phyloP scores from a whole-genome alignment of 345 rosid species.

The Populus euphratica region DNA sequence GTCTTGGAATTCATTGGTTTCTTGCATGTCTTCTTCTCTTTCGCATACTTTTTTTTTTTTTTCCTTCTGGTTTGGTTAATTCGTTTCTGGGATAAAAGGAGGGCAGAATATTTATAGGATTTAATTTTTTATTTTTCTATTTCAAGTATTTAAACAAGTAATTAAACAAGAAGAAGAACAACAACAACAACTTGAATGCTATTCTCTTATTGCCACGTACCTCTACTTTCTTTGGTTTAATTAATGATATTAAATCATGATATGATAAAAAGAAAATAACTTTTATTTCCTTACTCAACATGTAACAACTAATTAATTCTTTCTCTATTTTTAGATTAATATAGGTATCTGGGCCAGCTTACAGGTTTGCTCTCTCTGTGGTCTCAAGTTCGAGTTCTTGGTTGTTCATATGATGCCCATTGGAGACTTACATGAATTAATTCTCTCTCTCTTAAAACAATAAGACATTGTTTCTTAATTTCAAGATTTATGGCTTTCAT shows the following conservation, averaged over 20 bases:
- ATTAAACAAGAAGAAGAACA: background rate
- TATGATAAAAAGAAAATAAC: no score
- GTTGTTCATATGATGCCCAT: no score
- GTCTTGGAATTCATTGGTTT: background rate
- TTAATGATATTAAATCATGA: no score
- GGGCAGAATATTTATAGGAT: background rate
- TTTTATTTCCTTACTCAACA: background rate
- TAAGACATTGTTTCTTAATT: background rate
- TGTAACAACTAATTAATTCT: background rate
- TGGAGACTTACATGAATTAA: no score
- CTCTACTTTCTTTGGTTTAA: background rate
- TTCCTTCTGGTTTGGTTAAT: background rate
- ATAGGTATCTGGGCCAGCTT: no score
- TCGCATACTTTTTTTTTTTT: background rate
- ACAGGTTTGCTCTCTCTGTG: no score
- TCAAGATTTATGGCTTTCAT: constrained; percentile 19
- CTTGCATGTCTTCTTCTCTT: background rate
- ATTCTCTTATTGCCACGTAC: background rate
- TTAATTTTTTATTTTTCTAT: background rate
- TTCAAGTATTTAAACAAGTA: background rate
- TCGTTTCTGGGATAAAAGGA: background rate
- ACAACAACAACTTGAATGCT: background rate
- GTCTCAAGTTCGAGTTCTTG: no score
- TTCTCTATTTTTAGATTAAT: no score
- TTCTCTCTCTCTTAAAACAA: background rate